Evolutionary conservation across 352 stramenopile genomes (phyloP).

Genomic region (Phytophthora idaei): DNA sequence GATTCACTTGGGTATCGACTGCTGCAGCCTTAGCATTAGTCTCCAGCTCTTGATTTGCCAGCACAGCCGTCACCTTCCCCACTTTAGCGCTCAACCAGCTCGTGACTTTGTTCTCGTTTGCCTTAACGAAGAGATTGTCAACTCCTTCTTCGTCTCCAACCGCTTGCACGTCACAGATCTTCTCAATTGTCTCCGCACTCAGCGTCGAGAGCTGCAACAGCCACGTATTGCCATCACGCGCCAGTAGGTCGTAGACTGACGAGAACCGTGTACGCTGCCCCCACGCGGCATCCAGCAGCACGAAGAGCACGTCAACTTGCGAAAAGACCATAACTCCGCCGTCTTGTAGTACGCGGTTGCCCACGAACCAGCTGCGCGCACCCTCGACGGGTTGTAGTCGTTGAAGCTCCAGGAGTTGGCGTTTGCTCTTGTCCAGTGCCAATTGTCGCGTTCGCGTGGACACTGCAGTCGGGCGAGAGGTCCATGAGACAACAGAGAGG

Average conservation of each 20-base stretch:
- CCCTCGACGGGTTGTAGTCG: slow-evolving; percentile 66
- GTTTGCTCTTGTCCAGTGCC: slow-evolving; percentile 42
- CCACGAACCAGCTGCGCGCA: slow-evolving; percentile 77
- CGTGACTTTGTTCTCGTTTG: slow-evolving; percentile 57
- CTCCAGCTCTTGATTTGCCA: slow-evolving; percentile 44
- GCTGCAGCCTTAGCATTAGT: slow-evolving; percentile 22
- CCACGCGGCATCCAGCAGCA: slow-evolving; percentile 64
- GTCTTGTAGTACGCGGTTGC: slow-evolving; percentile 74
- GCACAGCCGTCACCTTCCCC: slow-evolving; percentile 44
- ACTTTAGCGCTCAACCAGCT: slow-evolving; percentile 64
- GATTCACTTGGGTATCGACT: slow-evolving; percentile 46
- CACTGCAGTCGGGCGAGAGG: slow-evolving; percentile 14
- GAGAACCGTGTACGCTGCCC: slow-evolving; percentile 52
- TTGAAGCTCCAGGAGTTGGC: slow-evolving; percentile 67
- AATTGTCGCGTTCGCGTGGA: slow-evolving; percentile 57
- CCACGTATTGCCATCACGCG: slow-evolving; percentile 59
- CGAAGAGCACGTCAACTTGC: slow-evolving; percentile 72
- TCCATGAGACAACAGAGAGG: slow-evolving; percentile 59
- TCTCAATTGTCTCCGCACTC: slow-evolving; percentile 37
- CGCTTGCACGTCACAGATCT: slow-evolving; percentile 62
- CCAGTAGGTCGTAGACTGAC: slow-evolving; percentile 65
- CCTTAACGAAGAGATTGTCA: slow-evolving; percentile 62
- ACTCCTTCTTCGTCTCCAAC: slow-evolving; percentile 46
- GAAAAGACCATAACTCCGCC: slow-evolving; percentile 69
- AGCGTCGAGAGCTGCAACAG: slow-evolving; percentile 50